Evolutionary conservation across 257 asterid genomes (phyloP).

Genomic region (Cynanchum wilfordii): DNA sequence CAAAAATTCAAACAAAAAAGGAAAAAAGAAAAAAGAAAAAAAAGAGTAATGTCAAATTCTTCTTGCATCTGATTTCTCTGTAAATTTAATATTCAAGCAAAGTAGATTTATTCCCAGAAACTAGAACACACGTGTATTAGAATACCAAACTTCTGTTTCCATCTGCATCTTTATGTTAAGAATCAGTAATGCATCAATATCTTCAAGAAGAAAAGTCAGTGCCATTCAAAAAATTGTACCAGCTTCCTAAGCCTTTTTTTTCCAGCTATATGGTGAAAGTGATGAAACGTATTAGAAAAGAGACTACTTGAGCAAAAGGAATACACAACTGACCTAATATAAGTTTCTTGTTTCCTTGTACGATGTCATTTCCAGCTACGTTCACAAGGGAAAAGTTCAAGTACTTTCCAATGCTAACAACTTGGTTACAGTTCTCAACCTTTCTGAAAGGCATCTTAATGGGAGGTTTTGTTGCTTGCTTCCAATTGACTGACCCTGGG

Average conservation of each 20-base stretch:
- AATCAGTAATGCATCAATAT: background rate
- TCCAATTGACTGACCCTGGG: conserved; percentile 77
- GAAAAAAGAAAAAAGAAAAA: background rate
- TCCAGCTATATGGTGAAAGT: background rate
- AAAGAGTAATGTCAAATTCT: too few relatives aligned
- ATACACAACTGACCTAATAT: conserved; percentile 47
- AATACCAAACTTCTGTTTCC: background rate
- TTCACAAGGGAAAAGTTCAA: conserved; percentile 82
- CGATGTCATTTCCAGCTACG: conserved; percentile 87
- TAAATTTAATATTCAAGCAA: too few relatives aligned
- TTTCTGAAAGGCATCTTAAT: conserved; percentile 82
- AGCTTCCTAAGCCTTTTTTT: background rate
- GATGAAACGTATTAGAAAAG: too few relatives aligned
- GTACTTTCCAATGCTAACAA: conserved; percentile 66
- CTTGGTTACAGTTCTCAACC: conserved; percentile 93
- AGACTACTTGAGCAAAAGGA: background rate
- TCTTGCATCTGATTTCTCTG: background rate
- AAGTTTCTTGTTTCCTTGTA: conserved; percentile 94
- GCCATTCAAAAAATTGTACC: background rate
- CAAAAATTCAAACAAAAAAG: background rate
- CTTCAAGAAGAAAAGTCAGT: background rate
- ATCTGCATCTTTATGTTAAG: background rate
- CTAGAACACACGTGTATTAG: background rate
- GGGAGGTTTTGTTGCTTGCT: conserved; percentile 79
- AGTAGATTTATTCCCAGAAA: background rate